Base-by-base conservation (phyloP, 176 grass and related monocot species). In the Stipa capillata region DNA sequence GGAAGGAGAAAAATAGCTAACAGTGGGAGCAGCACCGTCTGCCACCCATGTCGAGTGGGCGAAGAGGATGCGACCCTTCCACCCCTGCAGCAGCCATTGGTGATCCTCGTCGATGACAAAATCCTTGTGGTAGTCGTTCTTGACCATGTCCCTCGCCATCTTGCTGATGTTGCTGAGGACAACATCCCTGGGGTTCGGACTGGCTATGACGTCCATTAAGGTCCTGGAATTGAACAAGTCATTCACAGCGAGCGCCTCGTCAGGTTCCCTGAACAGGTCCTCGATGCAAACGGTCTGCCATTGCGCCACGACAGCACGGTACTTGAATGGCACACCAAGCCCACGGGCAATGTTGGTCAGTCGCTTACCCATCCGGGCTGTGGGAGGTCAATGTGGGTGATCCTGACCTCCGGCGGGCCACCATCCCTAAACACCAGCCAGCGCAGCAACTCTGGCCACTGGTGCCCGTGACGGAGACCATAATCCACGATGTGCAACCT, bases 401-500 rank as follows among this genome's bases (percentile, higher is more conserved):
- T 69, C 33, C 73, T 71, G 64, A 85, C 57, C 49, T 54, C 65
- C 1, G 82, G 87, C 5, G 69, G 59, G 4, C 87, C 69, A 0
- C 67, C 81, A 1, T 58, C 28, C 37, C 74, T 61, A 20, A 6
- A 15, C 2, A 63, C 51, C 17, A 81, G 49, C 1, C 48, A 45
- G n/a, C 65, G 51, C 24, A 90, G 11, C 54, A 90, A 59, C 20
- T 71, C 80, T 4, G 71, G 82, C 77, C 87, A 89, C 17, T 89
- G 82, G 61, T 85, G 65, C 17, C 87, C 72, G 6, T 72, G 73
- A 36, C 47, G 39, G 31, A 50, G 47, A 11, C 87, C 87, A 0
- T 81, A 85, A 39, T 90, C 64, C 5, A 90, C 85, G 14, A 90
- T 85, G 52, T 90, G 87, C 40, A 90, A 0, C 42, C 18, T 90